Evolutionary conservation across 768 basidiomycete genomes (phyloP).

Genomic region (Suillus discolor): DNA sequence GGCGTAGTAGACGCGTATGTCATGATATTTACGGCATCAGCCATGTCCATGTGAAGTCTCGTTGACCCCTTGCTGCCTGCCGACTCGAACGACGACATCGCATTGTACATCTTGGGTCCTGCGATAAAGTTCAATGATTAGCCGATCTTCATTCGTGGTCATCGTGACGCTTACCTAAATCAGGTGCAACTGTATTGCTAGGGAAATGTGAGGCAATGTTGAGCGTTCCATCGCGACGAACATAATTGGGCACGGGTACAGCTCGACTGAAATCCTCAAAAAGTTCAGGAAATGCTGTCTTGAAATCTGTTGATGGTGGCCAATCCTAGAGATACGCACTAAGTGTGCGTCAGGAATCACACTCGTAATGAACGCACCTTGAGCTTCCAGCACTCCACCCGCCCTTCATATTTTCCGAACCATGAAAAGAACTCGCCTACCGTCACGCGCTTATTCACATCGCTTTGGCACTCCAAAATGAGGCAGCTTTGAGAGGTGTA

Average conservation of each 20-base stretch:
- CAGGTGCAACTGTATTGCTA: slow-evolving; percentile 73
- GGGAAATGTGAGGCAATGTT: slow-evolving; percentile 94
- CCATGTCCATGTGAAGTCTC: slow-evolving; percentile 92
- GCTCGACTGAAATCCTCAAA: slow-evolving; percentile 83
- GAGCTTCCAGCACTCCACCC: slow-evolving; percentile 68
- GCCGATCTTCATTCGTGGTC: background rate
- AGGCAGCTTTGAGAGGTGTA: slow-evolving; percentile 66
- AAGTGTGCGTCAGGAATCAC: slow-evolving; percentile 7
- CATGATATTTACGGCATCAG: slow-evolving; percentile 93
- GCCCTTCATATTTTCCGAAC: slow-evolving; percentile 71
- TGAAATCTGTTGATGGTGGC: slow-evolving; percentile 89
- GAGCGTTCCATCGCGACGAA: slow-evolving; percentile 84
- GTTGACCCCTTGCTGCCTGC: slow-evolving; percentile 82
- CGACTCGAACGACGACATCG: slow-evolving; percentile 70
- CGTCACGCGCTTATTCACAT: slow-evolving; percentile 59
- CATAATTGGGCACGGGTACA: slow-evolving; percentile 88
- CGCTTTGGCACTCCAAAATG: slow-evolving; percentile 83
- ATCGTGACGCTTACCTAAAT: slow-evolving; percentile 59
- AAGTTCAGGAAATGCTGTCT: slow-evolving; percentile 77
- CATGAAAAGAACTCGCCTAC: slow-evolving; percentile 78
- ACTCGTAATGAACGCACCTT: slow-evolving; percentile 51
- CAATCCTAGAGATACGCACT: slow-evolving; percentile 66
- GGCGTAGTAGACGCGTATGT: slow-evolving; percentile 63
- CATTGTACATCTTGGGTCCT: slow-evolving; percentile 97
- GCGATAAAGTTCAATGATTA: slow-evolving; percentile 8